Conservation (phyloP, 2,329 filamentous ascomycete species). For the Penicillium vulpinum region DNA sequence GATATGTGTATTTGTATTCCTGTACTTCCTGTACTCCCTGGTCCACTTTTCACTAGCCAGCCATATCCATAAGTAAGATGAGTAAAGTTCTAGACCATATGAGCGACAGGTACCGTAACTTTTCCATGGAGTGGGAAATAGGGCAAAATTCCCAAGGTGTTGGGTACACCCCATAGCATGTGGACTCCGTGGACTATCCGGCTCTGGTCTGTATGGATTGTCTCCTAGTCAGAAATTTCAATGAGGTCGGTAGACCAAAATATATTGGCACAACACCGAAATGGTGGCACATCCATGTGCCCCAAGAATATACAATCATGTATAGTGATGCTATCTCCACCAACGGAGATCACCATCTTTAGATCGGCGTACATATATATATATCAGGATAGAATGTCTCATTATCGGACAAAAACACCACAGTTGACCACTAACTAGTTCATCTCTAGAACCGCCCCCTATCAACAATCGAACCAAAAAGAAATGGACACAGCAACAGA, state of each 20-base stretch:
- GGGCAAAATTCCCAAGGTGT: not conserved
- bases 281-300: not conserved
- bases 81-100: not conserved
- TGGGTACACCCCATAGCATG: not conserved
- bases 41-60: not conserved
- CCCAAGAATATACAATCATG: not conserved
- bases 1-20: not conserved
- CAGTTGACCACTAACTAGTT: not conserved
- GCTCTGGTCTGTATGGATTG: not conserved
- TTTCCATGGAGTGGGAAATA: not conserved
- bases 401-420: not conserved
- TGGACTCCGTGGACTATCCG: not conserved
- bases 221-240: conserved; percentile 1
- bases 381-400: conserved; percentile 9
- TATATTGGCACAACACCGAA: not conserved
- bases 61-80: not conserved
- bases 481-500: not conserved
- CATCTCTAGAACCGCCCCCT: not conserved
- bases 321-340: not conserved
- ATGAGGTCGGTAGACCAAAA: not conserved
- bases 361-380: not conserved
- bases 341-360: not conserved
- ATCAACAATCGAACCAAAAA: not conserved
- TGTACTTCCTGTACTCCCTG: not conserved
- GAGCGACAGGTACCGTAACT: not conserved